Conservation (phyloP, 1,284 basidiomycete genomes). For the Apiotrichum akiyoshidainum region DNA sequence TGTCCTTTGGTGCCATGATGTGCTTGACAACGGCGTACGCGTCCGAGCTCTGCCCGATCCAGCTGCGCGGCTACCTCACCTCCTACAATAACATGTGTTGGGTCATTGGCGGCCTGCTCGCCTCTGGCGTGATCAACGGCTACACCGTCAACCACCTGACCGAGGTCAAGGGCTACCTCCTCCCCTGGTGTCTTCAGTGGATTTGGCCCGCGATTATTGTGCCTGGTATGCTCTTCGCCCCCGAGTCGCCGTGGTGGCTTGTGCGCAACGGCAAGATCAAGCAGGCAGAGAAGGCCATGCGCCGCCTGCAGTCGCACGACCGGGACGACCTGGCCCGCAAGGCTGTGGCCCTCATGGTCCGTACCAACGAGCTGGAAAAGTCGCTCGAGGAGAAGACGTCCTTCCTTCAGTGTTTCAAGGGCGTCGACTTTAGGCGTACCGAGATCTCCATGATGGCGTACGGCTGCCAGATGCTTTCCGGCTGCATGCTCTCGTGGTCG, state of each 20-base stretch:
- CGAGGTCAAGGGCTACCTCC: background rate
- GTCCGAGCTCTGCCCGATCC: constrained; percentile 38
- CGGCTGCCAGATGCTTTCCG: constrained; percentile 13
- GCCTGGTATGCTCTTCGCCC: constrained; percentile 39
- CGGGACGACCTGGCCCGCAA: background rate
- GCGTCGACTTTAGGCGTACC: constrained; percentile 33
- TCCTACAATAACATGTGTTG: constrained; percentile 53
- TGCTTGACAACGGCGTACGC: constrained; percentile 27
- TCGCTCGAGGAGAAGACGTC: constrained; percentile 22
- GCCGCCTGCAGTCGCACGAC: background rate
- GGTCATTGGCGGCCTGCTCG: constrained; percentile 44
- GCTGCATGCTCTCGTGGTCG: background rate
- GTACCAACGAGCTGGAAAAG: constrained; percentile 32
- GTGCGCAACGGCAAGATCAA: constrained; percentile 4
- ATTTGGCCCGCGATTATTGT: constrained; percentile 42
- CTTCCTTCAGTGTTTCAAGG: constrained; percentile 53
- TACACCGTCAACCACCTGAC: background rate
- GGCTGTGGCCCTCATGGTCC: constrained; percentile 26
- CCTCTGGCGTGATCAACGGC: constrained; percentile 13
- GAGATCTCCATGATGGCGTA: constrained; percentile 29
- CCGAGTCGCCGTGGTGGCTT: constrained; percentile 26
- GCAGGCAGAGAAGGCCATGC: background rate
- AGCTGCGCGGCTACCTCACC: constrained; percentile 25
- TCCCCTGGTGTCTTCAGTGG: constrained; percentile 28
- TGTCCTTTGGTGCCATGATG: background rate